Evolutionary conservation across 345 rosid species (phyloP).

Genomic region (Citrus cavaleriei): DNA sequence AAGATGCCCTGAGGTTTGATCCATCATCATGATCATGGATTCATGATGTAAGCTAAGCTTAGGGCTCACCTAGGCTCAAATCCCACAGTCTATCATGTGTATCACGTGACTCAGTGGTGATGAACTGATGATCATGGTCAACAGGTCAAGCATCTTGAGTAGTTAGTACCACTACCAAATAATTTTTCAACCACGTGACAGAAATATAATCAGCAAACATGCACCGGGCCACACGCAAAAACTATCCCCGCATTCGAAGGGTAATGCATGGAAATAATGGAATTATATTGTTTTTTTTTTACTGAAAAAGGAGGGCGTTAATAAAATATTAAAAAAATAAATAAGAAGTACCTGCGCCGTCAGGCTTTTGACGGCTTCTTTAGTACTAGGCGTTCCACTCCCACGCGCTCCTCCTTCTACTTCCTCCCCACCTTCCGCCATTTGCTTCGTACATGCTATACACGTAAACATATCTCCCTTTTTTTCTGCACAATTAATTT

Average conservation of each 20-base stretch:
- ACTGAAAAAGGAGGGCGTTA: conserved; percentile 8
- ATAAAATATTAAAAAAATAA: not conserved
- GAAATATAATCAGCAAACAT: not conserved
- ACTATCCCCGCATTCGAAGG: not conserved
- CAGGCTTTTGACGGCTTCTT: conserved; percentile 99
- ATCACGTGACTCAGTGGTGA: not conserved
- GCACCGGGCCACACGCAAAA: not conserved
- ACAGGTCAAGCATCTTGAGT: not conserved
- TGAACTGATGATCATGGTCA: not conserved
- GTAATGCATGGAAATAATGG: not conserved
- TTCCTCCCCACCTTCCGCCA: conserved; percentile 70
- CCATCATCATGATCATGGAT: not conserved
- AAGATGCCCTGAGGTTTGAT: not conserved
- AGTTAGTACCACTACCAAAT: too few relatives aligned
- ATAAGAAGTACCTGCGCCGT: conserved; percentile 66
- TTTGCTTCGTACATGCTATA: conserved; percentile 90
- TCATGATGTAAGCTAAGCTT: not conserved
- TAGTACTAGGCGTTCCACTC: conserved; percentile 68
- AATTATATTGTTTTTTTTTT: not conserved
- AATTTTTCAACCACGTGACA: not conserved
- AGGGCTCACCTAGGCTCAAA: not conserved
- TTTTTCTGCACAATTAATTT: not conserved
- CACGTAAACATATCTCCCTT: conserved; percentile 75
- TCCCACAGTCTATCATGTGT: not conserved
- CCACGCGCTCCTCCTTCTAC: conserved; percentile 82